These are phyloP conservation scores for Fagopyrum tataricum DNA, from an alignment of 148 eudicot genomes.

Conservation along the genomic window DNA sequence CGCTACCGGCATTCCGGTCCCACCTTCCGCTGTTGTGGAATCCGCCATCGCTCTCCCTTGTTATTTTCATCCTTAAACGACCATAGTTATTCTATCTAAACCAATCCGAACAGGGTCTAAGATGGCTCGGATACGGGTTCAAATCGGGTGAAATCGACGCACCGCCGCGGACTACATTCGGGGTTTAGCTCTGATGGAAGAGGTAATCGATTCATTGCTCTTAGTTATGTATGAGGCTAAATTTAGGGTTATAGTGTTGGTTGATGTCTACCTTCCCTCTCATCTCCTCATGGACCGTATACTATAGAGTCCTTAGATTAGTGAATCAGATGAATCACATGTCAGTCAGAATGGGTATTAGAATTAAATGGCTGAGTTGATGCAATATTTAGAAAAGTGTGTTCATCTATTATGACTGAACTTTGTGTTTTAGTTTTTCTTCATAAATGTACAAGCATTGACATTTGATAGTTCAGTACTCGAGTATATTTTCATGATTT, in stretches of 20 bases:
- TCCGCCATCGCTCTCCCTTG: too few species aligned
- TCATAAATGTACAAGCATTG: not conserved
- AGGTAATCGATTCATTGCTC: too few species aligned
- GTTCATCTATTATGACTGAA: not conserved
- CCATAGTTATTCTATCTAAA: too few species aligned
- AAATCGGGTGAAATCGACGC: too few species aligned
- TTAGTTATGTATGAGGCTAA: constrained; percentile 10
- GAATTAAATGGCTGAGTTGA: not conserved
- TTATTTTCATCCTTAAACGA: too few species aligned
- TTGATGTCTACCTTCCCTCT: constrained; percentile 69
- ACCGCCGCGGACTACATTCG: too few species aligned
- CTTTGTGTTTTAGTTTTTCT: not conserved
- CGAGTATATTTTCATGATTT: not conserved
- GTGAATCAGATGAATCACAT: not conserved
- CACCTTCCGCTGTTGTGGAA: too few species aligned
- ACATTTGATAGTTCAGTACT: not conserved
- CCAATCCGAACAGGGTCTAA: too few species aligned
- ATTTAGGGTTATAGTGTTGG: constrained; percentile 51
- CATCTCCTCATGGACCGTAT: constrained; percentile 17
- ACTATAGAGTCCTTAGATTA: not conserved
- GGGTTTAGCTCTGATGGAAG: too few species aligned
- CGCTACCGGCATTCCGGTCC: too few species aligned
- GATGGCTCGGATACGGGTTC: too few species aligned
- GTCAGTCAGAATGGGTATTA: not conserved
- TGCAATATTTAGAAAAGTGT: not conserved